Base-by-base conservation (phyloP, 2,329 filamentous ascomycete genomes). In the Hypoxylon sp. region DNA sequence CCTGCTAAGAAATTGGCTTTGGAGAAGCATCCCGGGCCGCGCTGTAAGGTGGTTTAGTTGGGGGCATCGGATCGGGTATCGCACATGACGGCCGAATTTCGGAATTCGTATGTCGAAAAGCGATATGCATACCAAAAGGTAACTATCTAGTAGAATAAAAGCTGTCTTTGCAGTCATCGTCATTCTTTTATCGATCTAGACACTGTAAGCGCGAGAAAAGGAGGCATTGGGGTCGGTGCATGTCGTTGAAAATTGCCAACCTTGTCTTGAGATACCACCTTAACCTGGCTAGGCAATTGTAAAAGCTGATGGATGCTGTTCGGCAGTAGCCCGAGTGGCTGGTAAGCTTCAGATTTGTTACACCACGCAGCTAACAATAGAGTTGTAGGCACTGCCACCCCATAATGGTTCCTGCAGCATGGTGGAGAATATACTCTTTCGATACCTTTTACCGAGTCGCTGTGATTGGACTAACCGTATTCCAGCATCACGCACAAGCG, bases 311-410 rank as follows among this genome's bases (percentile, higher is more conserved):
- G 17, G 33, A 51, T 55, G 17, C 40, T 17, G 40, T n/a, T 66
- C 64, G 67, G 67, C 37, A 70, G 25, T 46, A 55, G 22, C 44
- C 55, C 59, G 60, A 61, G 20, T 64, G 60, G 64, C 51, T 57
- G 63, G 55, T 63, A 8, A 61, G 66, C 55, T 49, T 64, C 51
- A 58, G 27, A 65, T 60, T 46, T 63, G 54, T 61, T 58, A 64
- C 62, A 30, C 49, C 20, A 37, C 7, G 40, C 40, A 56, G 42
- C 67, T 69, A 61, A 66, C 55, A 64, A 61, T 69, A 66, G 67
- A 69, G 51, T 51, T 59, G 42, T 46, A 20, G 48, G 61, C 68
- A 68, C 61, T 46, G 68, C 68, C 68, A 65, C 61, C 64, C 61
- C 42, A 56, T 22, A 14, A 14, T 14, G 25, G 49, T 40, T 54